Percentiles rank a stretch among this genome's conserved stretches.
These are phyloP conservation scores for Gnaphalium uliginosum DNA, from an alignment of 129 eudicot species.

Conservation along the genomic window DNA sequence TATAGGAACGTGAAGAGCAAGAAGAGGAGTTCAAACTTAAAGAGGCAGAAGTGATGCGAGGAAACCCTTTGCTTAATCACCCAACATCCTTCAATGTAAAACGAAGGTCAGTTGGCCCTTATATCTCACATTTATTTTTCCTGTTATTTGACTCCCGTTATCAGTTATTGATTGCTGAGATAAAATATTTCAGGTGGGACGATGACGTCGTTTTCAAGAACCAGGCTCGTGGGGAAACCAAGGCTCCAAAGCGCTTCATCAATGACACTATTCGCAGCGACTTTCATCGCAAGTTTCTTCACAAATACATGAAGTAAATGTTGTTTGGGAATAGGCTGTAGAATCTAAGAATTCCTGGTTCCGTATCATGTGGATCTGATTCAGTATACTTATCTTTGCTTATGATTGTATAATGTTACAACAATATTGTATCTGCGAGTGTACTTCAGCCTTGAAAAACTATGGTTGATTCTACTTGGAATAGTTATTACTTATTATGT, in stretches of 20 bases:
- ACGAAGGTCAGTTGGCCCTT: constrained; percentile 59
- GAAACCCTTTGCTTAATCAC: constrained; percentile 85
- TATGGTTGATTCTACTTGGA: constrained; percentile 7
- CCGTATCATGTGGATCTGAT: constrained; percentile 3
- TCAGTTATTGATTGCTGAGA: background rate
- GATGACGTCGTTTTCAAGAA: constrained; percentile 50
- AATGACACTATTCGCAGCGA: constrained; percentile 50
- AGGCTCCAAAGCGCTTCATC: constrained; percentile 45
- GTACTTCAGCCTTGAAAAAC: background rate
- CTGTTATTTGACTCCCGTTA: background rate
- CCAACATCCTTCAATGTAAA: constrained; percentile 71
- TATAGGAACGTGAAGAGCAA: constrained; percentile 76
- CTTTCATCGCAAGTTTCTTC: constrained; percentile 49
- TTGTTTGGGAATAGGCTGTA: background rate
- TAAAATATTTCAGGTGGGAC: constrained; percentile 42
- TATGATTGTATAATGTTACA: constrained; percentile 21
- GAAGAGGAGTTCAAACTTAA: constrained; percentile 88
- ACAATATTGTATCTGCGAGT: constrained; percentile 19
- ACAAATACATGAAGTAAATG: constrained; percentile 44
- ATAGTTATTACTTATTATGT: constrained; percentile 4
- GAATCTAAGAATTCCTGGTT: constrained; percentile 13
- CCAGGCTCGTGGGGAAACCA: constrained; percentile 45
- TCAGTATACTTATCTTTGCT: background rate
- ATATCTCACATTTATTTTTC: background rate
- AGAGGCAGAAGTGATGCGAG: constrained; percentile 80